These are phyloP conservation scores for Vanderwaltozyma verrucispora DNA, from an alignment of 805 yeast species.

Conservation along the genomic window DNA sequence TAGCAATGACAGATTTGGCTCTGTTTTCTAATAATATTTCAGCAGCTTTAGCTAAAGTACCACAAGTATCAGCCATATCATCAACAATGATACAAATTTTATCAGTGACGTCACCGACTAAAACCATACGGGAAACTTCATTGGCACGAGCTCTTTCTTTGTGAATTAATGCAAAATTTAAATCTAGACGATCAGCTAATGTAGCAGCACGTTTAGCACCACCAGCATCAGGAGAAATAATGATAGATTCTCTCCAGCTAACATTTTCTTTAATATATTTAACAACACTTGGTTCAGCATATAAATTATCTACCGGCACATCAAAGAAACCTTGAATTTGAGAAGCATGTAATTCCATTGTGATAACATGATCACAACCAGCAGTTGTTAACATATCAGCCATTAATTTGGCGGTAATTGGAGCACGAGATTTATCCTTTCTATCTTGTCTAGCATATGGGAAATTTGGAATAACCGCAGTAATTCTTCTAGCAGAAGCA, in stretches of 20 bases:
- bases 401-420: constrained; percentile 88
- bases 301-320: constrained; percentile 90
- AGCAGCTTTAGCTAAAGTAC: constrained; percentile 91
- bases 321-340: constrained; percentile 96
- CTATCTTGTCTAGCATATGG: constrained; percentile 97
- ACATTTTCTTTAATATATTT: constrained; percentile 65
- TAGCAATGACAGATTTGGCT: constrained; percentile 80
- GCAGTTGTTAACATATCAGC: constrained; percentile 89
- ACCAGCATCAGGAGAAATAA: constrained; percentile 97
- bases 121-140: constrained; percentile 89
- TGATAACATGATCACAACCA: constrained; percentile 91
- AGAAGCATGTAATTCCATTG: constrained; percentile 95
- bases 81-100: constrained; percentile 82
- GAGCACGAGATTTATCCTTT: constrained; percentile 92
- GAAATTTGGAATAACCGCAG: constrained; percentile 91
- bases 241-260: constrained; percentile 48
- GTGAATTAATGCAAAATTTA: constrained; percentile 91
- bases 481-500: constrained; percentile 91
- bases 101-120: constrained; percentile 86
- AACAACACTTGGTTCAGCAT: constrained; percentile 88
- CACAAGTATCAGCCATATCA: constrained; percentile 99
- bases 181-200: constrained; percentile 82
- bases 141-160: constrained; percentile 93
- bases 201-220: constrained; percentile 97
- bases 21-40: constrained; percentile 72